phyloP scores from a whole-genome alignment of 305 asterid species.

The Fraxinus sp. region DNA sequence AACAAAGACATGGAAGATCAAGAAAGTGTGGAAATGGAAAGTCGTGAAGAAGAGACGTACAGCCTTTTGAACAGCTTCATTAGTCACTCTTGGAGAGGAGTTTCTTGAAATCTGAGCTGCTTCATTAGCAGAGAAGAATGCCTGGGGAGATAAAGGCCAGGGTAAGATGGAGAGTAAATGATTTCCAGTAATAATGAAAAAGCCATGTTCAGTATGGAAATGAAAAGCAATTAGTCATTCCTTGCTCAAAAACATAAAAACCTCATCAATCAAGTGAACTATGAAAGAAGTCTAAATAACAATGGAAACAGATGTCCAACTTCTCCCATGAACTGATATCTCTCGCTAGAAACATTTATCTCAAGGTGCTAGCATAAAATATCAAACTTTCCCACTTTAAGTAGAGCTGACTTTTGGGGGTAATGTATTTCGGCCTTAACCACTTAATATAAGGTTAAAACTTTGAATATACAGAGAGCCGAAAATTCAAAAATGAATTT shows the following conservation, averaged over 20 bases:
- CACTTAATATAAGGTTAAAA: not conserved
- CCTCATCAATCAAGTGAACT: not conserved
- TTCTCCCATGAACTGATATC: not conserved
- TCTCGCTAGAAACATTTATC: not conserved
- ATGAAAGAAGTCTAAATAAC: not conserved
- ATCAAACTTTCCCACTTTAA: not conserved
- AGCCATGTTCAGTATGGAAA: not conserved
- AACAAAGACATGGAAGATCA: not conserved
- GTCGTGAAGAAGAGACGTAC: constrained; percentile 31
- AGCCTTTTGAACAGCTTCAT: constrained; percentile 55
- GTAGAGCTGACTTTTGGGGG: not conserved
- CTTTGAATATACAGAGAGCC: not conserved
- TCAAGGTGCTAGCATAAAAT: not conserved
- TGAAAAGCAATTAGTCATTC: not conserved
- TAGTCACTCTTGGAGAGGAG: constrained; percentile 52
- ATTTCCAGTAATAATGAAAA: constrained; percentile 8
- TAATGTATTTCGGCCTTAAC: not conserved
- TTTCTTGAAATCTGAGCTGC: constrained; percentile 51
- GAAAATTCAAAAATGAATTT: not conserved
- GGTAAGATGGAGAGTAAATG: constrained; percentile 13
- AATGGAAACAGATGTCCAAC: not conserved
- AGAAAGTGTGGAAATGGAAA: constrained; percentile 14
- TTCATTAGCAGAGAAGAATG: constrained; percentile 46
- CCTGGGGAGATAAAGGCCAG: constrained; percentile 32
- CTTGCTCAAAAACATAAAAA: not conserved